phyloP scores from a whole-genome alignment of 495 filamentous ascomycete species.

The Cairneyella variabilis region DNA sequence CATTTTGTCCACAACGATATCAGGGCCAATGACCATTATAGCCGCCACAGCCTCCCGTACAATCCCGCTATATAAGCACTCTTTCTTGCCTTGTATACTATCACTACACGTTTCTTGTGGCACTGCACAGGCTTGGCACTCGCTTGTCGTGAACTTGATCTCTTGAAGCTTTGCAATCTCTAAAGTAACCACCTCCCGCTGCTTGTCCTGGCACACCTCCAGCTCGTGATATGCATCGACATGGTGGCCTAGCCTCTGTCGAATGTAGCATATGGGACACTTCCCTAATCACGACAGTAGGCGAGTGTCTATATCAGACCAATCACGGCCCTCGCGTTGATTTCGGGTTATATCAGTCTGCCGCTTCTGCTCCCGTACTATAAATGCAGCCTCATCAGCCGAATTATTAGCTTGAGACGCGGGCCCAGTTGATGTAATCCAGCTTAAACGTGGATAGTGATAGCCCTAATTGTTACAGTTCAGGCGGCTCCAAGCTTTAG shows the following conservation, averaged over 20 bases:
- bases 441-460: not conserved
- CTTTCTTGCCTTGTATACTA: conserved; percentile 2
- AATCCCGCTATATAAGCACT: conserved; percentile 5
- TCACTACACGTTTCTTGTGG: conserved; percentile 3
- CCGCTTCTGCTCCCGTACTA: not conserved
- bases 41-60: conserved; percentile 5
- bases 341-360: not conserved
- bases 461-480: not conserved
- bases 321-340: conserved; percentile 4
- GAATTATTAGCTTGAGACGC: not conserved
- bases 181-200: not conserved
- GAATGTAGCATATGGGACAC: conserved; percentile 3
- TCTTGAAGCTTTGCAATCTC: conserved; percentile 7
- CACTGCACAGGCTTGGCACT: conserved; percentile 1
- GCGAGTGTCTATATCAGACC: not conserved
- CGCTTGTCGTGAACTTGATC: conserved; percentile 2
- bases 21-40: conserved; percentile 7
- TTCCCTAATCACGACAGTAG: conserved; percentile 3
- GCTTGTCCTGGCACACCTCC: conserved; percentile 1
- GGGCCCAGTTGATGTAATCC: not conserved
- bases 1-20: not conserved
- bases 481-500: not conserved
- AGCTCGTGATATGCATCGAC: conserved; percentile 1
- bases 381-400: not conserved
- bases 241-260: conserved; percentile 1